phyloP scores from a whole-genome alignment of 2,329 filamentous ascomycete species.

The Penicillium frequentans region DNA sequence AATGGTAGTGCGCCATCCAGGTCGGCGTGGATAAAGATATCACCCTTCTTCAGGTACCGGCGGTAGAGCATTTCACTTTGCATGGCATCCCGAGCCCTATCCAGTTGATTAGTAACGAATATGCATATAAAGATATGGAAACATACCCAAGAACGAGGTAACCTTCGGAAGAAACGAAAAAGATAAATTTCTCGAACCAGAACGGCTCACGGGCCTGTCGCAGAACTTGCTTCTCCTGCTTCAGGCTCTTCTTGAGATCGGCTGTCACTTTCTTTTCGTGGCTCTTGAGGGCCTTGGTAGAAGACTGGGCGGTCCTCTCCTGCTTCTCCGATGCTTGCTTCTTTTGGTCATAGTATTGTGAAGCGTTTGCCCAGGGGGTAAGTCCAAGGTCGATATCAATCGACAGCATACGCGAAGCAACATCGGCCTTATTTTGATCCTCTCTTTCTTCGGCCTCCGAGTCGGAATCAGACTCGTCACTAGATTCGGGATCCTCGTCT shows the following conservation, averaged over 20 bases:
- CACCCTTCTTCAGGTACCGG: slow-evolving; percentile 80
- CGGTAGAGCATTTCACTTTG: slow-evolving; percentile 94
- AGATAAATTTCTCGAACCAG: slow-evolving; percentile 98
- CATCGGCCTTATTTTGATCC: slow-evolving; percentile 20
- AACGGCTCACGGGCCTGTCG: slow-evolving; percentile 78
- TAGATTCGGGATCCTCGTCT: slow-evolving; percentile 60
- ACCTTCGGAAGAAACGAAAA: slow-evolving; percentile 93
- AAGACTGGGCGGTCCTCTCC: slow-evolving; percentile 80
- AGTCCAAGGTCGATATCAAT: slow-evolving; percentile 84
- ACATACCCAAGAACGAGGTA: slow-evolving; percentile 77
- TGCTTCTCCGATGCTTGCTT: slow-evolving; percentile 82
- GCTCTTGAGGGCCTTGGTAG: slow-evolving; percentile 79
- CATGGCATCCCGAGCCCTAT: slow-evolving; percentile 73
- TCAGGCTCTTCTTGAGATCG: slow-evolving; percentile 82
- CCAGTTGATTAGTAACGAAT: slow-evolving; percentile 9
- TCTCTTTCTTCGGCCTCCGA: slow-evolving; percentile 32
- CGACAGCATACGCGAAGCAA: slow-evolving; percentile 52
- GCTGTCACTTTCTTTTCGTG: slow-evolving; percentile 84
- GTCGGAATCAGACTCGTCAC: slow-evolving; percentile 58
- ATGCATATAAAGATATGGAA: not conserved
- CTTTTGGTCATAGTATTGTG: slow-evolving; percentile 89
- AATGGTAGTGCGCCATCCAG: slow-evolving; percentile 80
- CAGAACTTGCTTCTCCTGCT: slow-evolving; percentile 86
- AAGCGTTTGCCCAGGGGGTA: slow-evolving; percentile 84
- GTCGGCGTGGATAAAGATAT: slow-evolving; percentile 90